Conservation (phyloP, 306 rosid species). For the Vigna unguiculata region DNA sequence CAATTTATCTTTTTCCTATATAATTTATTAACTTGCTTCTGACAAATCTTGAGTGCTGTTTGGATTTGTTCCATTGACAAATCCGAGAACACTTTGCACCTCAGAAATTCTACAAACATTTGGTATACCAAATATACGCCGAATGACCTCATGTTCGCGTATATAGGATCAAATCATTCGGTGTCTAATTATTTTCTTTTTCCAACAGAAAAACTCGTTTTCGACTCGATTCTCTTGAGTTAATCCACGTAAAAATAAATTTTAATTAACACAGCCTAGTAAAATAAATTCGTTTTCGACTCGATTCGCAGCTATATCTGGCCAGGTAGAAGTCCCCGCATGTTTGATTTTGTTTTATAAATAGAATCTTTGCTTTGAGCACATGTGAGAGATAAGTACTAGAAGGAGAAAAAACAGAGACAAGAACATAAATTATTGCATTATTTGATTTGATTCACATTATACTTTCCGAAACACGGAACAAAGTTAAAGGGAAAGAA, state of each 20-base stretch:
- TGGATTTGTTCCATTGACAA: slow-evolving; percentile 17
- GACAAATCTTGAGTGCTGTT: background rate
- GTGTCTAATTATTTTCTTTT: background rate
- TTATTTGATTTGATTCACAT: slow-evolving; percentile 49
- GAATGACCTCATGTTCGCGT: slow-evolving; percentile 26
- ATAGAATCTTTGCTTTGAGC: slow-evolving; percentile 34
- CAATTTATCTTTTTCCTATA: background rate
- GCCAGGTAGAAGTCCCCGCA: background rate
- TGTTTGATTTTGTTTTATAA: background rate
- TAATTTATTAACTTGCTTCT: background rate
- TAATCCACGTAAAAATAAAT: too few species aligned
- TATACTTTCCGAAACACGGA: slow-evolving; percentile 13
- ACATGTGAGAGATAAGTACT: background rate
- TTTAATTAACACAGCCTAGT: too few species aligned
- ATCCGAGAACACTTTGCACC: slow-evolving; percentile 29
- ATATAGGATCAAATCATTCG: slow-evolving; percentile 22
- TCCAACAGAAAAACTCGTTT: slow-evolving; percentile 4
- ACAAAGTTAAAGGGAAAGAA: slow-evolving; percentile 23
- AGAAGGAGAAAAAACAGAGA: slow-evolving; percentile 22
- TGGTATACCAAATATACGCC: slow-evolving; percentile 9
- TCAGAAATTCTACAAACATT: slow-evolving; percentile 9
- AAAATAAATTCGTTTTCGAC: too few species aligned
- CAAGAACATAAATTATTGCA: slow-evolving; percentile 38
- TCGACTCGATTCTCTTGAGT: too few species aligned
- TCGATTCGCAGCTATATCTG: too few species aligned